Conservation (phyloP, 2,329 filamentous ascomycete genomes). For the Fusarium pininemorale region DNA sequence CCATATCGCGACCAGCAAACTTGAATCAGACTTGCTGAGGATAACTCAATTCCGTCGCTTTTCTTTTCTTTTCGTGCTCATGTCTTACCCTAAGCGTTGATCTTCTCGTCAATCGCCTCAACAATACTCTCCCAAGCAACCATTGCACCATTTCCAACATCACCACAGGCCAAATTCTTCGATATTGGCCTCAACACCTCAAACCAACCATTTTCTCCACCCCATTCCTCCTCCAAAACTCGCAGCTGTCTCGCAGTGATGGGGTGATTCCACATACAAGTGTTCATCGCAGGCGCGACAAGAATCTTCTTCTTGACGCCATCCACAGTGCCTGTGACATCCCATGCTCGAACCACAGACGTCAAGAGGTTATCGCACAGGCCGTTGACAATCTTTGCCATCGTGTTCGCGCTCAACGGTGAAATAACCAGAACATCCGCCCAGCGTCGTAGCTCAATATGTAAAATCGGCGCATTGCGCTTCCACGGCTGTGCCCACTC, state of each 20-base stretch:
- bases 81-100: constrained; percentile 40
- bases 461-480: constrained; percentile 81
- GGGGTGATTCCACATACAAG: constrained; percentile 88
- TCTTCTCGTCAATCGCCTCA: constrained; percentile 63
- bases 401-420: constrained; percentile 82
- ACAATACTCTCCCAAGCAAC: constrained; percentile 82
- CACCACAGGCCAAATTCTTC: constrained; percentile 85
- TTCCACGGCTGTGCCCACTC: constrained; percentile 86
- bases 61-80: not conserved
- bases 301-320: constrained; percentile 71
- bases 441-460: constrained; percentile 86
- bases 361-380: constrained; percentile 81
- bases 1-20: not conserved
- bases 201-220: constrained; percentile 59
- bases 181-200: constrained; percentile 77
- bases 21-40: not conserved
- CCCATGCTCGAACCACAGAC: constrained; percentile 85
- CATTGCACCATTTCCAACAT: constrained; percentile 86
- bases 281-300: constrained; percentile 88
- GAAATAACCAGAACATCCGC: constrained; percentile 82
- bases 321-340: constrained; percentile 72
- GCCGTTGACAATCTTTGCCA: constrained; percentile 85
- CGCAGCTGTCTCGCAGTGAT: constrained; percentile 77
- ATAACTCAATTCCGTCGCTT: accelerated
- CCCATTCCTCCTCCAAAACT: constrained; percentile 80